phyloP scores from a whole-genome alignment of 2,329 filamentous ascomycete genomes.

The Ophiostoma novo-ulmi region DNA sequence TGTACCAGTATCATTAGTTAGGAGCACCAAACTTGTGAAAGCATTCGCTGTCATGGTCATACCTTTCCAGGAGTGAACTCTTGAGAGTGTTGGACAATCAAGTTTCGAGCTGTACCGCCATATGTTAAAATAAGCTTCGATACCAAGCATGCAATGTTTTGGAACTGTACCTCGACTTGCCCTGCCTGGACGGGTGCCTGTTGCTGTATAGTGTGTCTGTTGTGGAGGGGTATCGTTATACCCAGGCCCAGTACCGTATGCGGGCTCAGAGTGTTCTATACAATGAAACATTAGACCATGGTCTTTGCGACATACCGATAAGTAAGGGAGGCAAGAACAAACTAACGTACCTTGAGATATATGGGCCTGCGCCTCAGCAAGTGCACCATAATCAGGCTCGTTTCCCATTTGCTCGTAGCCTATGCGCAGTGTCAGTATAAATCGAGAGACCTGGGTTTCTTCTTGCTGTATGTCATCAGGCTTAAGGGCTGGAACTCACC shows the following conservation, averaged over 20 bases:
- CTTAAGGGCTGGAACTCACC: not conserved
- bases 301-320: not conserved
- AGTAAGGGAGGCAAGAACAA: not conserved
- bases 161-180: not conserved
- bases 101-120: not conserved
- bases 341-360: not conserved
- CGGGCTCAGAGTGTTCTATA: not conserved
- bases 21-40: no score
- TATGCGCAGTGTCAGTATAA: not conserved
- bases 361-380: not conserved
- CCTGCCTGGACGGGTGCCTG: not conserved
- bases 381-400: not conserved
- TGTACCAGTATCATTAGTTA: not conserved
- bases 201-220: not conserved
- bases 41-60: not conserved
- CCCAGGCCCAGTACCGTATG: not conserved
- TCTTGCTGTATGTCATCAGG: not conserved
- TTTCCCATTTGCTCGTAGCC: not conserved
- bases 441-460: not conserved
- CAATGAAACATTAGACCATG: not conserved
- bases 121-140: not conserved
- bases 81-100: not conserved
- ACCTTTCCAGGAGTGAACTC: not conserved
- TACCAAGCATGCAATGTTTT: not conserved
- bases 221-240: not conserved